Conservation (phyloP, 1,284 basidiomycete genomes). For the Salmacisia buchloeana region DNA sequence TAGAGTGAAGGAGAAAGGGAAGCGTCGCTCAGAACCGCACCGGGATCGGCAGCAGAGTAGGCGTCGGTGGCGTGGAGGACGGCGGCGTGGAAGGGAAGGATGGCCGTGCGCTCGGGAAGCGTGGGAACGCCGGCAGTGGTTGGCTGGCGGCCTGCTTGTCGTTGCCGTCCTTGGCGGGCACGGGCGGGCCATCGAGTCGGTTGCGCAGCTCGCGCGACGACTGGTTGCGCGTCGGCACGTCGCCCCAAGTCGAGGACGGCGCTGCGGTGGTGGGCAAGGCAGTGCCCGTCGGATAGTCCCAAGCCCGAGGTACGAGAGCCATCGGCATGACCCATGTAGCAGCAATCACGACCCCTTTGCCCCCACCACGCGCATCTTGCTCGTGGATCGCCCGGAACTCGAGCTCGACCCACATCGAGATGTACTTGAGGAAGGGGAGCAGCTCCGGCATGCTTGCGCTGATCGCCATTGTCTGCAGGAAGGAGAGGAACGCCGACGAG, state of each 20-base stretch:
- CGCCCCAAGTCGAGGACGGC: background rate
- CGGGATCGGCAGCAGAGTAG: background rate
- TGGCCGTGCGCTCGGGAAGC: background rate
- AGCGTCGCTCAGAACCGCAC: background rate
- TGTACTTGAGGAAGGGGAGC: constrained; percentile 41
- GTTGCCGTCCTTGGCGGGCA: background rate
- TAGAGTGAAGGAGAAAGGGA: too few relatives aligned
- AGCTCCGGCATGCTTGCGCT: constrained; percentile 39
- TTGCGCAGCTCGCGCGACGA: background rate
- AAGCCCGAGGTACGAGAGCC: constrained; percentile 27
- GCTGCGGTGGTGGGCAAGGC: too few relatives aligned
- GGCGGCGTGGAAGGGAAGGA: background rate
- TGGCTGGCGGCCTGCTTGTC: too few relatives aligned
- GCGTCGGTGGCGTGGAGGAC: background rate
- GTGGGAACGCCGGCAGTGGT: too few relatives aligned
- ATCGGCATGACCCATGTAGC: constrained; percentile 40
- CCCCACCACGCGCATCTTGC: constrained; percentile 21
- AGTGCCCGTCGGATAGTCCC: constrained; percentile 22
- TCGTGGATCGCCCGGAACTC: constrained; percentile 40
- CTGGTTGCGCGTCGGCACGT: background rate
- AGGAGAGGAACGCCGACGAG: constrained; percentile 34
- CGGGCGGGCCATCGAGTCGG: background rate
- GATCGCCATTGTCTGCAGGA: constrained; percentile 39
- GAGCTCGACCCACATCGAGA: constrained; percentile 38
- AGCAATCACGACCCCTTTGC: constrained; percentile 36